These are phyloP conservation scores for Neurospora discreta DNA, from an alignment of 495 filamentous ascomycete species.

Conservation along the genomic window DNA sequence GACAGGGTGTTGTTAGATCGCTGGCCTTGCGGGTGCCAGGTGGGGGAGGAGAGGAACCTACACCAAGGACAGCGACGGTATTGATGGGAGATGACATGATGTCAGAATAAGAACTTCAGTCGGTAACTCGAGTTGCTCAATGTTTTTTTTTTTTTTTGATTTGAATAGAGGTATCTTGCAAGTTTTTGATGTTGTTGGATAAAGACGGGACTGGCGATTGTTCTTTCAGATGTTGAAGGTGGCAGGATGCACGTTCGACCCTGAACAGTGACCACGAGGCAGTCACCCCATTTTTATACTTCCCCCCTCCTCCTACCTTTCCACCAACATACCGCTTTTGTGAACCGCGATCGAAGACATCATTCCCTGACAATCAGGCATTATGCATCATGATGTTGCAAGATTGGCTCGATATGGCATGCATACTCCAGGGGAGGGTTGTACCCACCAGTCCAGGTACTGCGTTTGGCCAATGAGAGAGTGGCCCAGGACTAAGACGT, in stretches of 20 bases:
- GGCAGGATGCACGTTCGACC: background rate
- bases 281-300: background rate
- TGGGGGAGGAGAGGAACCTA: constrained; percentile 17
- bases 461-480: background rate
- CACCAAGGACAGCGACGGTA: constrained; percentile 41
- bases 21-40: background rate
- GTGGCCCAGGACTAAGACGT: background rate
- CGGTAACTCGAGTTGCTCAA: background rate
- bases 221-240: too few species aligned
- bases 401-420: background rate
- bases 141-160: background rate
- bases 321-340: background rate
- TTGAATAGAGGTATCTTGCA: too few species aligned
- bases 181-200: background rate
- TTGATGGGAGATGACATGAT: constrained; percentile 35
- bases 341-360: background rate
- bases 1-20: background rate
- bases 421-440: background rate
- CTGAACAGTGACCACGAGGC: background rate
- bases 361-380: background rate
- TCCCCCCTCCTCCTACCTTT: background rate
- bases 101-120: too few species aligned
- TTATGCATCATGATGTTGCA: background rate
- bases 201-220: too few species aligned
- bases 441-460: background rate